A percentile compares a stretch with the other conserved stretches of the same genome.
Evolutionary conservation across 192 early-diverging fungal species (phyloP).

Genomic region (Gamsiella multidivaricata): DNA sequence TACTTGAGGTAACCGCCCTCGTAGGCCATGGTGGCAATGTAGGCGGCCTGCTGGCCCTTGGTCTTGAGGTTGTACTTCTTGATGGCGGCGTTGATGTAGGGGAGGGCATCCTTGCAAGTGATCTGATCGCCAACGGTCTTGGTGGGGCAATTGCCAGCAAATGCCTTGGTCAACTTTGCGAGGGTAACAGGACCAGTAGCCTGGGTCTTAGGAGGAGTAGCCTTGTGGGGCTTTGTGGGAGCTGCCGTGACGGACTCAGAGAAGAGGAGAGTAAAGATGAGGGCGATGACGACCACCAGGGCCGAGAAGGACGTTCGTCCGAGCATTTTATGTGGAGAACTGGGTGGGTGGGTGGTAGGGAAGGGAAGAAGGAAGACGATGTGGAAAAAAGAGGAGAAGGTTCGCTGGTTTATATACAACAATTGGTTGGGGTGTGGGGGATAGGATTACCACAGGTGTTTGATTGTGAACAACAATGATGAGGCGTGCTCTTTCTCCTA

Average conservation of each 20-base stretch:
- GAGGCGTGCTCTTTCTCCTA: no score
- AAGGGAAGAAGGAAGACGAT: background rate
- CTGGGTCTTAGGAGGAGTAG: slow-evolving; percentile 6
- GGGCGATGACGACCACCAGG: slow-evolving; percentile 28
- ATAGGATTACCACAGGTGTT: background rate
- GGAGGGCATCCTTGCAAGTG: slow-evolving; percentile 51
- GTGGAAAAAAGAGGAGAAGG: background rate
- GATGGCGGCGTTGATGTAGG: slow-evolving; percentile 50
- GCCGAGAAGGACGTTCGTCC: slow-evolving; percentile 8
- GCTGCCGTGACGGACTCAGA: slow-evolving; percentile 12
- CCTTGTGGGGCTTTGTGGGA: slow-evolving; percentile 21
- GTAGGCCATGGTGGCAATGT: slow-evolving; percentile 49
- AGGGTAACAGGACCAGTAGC: slow-evolving; percentile 14
- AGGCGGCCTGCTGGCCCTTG: slow-evolving; percentile 45
- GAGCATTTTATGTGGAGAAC: slow-evolving; percentile 1
- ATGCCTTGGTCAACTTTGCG: slow-evolving; percentile 35
- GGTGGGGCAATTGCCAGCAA: slow-evolving; percentile 41
- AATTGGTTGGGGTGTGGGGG: background rate
- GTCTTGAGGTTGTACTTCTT: slow-evolving; percentile 47
- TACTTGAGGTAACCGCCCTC: slow-evolving; percentile 44
- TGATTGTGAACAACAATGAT: no score
- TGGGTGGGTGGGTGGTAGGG: background rate
- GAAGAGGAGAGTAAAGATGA: slow-evolving; percentile 22
- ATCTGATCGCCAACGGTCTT: slow-evolving; percentile 35
- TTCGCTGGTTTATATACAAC: background rate